Conservation (phyloP, 257 asterid species). For the Mitragyna speciosa region DNA sequence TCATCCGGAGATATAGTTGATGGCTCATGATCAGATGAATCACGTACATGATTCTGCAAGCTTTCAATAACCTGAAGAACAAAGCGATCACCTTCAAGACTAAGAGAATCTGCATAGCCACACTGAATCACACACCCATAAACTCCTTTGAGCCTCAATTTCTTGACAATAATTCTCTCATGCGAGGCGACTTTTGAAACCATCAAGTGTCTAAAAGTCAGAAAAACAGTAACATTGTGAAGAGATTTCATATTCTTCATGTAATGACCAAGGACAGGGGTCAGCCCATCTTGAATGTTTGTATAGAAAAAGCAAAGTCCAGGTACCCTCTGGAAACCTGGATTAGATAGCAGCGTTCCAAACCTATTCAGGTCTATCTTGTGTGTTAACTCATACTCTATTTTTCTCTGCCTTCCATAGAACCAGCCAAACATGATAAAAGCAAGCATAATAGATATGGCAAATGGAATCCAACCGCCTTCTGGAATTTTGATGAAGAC, state of each 20-base stretch:
- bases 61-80: slow-evolving; percentile 24
- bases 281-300: slow-evolving; percentile 39
- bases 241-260: slow-evolving; percentile 34
- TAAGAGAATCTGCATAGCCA: slow-evolving; percentile 38
- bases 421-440: slow-evolving; percentile 43
- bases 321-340: slow-evolving; percentile 38
- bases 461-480: slow-evolving; percentile 52
- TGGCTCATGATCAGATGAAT: slow-evolving; percentile 7
- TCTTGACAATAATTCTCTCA: slow-evolving; percentile 28
- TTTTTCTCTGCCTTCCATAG: slow-evolving; percentile 38
- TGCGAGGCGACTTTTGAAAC: slow-evolving; percentile 33
- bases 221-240: slow-evolving; percentile 33
- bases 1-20: slow-evolving; percentile 1
- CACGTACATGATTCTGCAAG: slow-evolving; percentile 18
- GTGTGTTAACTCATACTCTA: slow-evolving; percentile 31
- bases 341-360: slow-evolving; percentile 25
- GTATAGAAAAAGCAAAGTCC: slow-evolving; percentile 40
- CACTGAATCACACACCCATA: slow-evolving; percentile 33
- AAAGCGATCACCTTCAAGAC: slow-evolving; percentile 28
- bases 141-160: slow-evolving; percentile 29
- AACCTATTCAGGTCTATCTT: slow-evolving; percentile 30
- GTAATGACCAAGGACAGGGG: slow-evolving; percentile 39
- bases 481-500: slow-evolving; percentile 35
- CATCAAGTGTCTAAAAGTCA: slow-evolving; percentile 30
- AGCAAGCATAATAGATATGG: slow-evolving; percentile 31